Evolutionary conservation across 2,329 filamentous ascomycete species (phyloP).

Genomic region (Pyrenochaeta sp.): DNA sequence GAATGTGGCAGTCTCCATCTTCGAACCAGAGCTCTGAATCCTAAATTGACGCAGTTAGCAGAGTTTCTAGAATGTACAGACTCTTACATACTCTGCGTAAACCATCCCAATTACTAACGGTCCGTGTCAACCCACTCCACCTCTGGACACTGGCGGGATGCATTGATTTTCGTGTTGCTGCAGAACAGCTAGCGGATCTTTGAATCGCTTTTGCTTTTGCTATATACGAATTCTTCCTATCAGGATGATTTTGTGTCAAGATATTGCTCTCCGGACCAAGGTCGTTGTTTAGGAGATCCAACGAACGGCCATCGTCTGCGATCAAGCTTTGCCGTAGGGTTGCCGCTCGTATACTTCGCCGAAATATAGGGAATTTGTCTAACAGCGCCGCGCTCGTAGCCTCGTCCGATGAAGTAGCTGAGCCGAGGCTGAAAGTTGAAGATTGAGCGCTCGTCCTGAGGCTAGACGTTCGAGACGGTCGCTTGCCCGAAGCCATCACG

Average conservation of each 20-base stretch:
- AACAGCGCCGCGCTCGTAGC: slow-evolving; percentile 5
- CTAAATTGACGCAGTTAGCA: slow-evolving; percentile 53
- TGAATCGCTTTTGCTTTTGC: slow-evolving; percentile 5
- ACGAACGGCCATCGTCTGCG: slow-evolving; percentile 6
- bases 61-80: not conserved
- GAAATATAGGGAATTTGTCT: slow-evolving; percentile 6
- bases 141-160: slow-evolving; percentile 37
- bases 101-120: slow-evolving; percentile 54
- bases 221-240: not conserved
- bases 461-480: slow-evolving; percentile 18
- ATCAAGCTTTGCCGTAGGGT: slow-evolving; percentile 11
- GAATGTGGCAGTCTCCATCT: slow-evolving; percentile 73
- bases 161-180: slow-evolving; percentile 28
- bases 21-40: slow-evolving; percentile 76
- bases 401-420: slow-evolving; percentile 15
- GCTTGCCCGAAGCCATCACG: slow-evolving; percentile 27
- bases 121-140: slow-evolving; percentile 46
- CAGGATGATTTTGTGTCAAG: not conserved
- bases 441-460: slow-evolving; percentile 22
- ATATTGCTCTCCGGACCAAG: not conserved
- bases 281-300: slow-evolving; percentile 4
- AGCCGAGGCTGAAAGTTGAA: slow-evolving; percentile 25
- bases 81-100: slow-evolving; percentile 53
- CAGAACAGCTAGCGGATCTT: slow-evolving; percentile 30
- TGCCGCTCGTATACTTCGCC: slow-evolving; percentile 3